Evolutionary conservation across 148 eudicot genomes (phyloP), one percentile per base, ranked within the genome.

Genomic region (Polygonum maritimum): DNA sequence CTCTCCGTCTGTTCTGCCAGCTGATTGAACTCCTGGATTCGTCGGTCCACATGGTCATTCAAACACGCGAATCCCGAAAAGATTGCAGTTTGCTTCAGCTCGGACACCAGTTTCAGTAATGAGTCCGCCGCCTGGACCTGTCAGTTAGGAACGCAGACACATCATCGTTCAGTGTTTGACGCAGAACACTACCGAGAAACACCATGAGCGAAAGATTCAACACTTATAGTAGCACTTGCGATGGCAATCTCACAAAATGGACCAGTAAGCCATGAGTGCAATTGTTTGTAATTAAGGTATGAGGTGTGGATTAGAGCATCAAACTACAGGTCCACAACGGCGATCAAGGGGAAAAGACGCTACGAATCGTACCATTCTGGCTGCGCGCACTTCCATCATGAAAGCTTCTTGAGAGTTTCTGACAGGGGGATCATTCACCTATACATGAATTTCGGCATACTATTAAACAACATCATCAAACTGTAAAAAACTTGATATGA

Each of bases 331-430:
- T 26, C 39, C 69, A 62, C 79, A 11, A 3, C 19, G 4, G 35
- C 40, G n/a, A 26, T 22, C 4, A 13, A 48, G 7, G 19, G 5
- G 8, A 11, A 14, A 10, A 39, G 45, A 33, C 51, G 44, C 12
- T 45, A 26, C 45, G 21, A 49, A 36, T 63, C 83, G 88, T 70
- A 92, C 98, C 98, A 94, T 91, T 82, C 85, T 94, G 69, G 97
- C 81, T 69, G 97, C 98, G 51, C 98, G 95, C 83, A 89, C 89
- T 84, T 94, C 98, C 98, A 94, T 91, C 95, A 89, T 94, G 78
- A 94, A 88, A 63, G 92, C 88, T 81, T 94, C 97, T 79, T 91
- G 98, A 26, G 92, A 84, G 74, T 94, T 94, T 82, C 90, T 84
- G 65, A 90, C 98, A 18, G 95, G 91, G 77, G 87, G 89, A 48